Percentiles rank a stretch among this genome's conserved stretches.
These are phyloP conservation scores for Umbelopsis sp. DNA, from an alignment of 371 early-diverging fungal genomes.

Conservation along the genomic window DNA sequence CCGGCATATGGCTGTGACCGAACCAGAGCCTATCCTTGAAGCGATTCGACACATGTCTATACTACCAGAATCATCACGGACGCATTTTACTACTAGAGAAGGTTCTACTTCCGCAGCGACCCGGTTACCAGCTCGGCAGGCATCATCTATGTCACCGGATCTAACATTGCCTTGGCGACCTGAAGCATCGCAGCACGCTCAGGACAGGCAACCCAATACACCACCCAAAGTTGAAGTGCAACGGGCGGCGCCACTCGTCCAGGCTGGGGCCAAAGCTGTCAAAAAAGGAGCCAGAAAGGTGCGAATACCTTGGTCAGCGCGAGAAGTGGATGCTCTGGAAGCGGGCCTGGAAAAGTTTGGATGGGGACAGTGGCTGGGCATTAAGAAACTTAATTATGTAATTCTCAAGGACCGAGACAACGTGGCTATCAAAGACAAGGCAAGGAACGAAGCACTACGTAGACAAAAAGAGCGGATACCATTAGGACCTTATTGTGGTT, in stretches of 20 bases:
- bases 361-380: not conserved
- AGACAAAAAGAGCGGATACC: constrained; percentile 1
- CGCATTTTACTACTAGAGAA: no score
- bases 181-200: no score
- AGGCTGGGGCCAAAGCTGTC: no score
- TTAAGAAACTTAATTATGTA: not conserved
- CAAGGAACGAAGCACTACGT: not conserved
- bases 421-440: constrained; percentile 8
- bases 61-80: no score
- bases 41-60: not conserved
- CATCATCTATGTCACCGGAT: no score
- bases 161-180: no score
- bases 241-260: not conserved
- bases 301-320: not conserved
- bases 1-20: no score
- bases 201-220: no score
- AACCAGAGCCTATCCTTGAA: not conserved
- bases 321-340: constrained; percentile 1
- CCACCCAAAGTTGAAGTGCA: no score
- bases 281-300: not conserved
- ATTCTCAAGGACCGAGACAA: not conserved
- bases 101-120: no score
- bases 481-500: constrained; percentile 14
- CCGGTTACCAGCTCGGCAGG: no score
- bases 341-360: not conserved